A percentile compares a stretch with the other conserved stretches of the same genome.
Evolutionary conservation across 805 yeast genomes (phyloP).

Genomic region (Teunomyces barrocoloradensis): DNA sequence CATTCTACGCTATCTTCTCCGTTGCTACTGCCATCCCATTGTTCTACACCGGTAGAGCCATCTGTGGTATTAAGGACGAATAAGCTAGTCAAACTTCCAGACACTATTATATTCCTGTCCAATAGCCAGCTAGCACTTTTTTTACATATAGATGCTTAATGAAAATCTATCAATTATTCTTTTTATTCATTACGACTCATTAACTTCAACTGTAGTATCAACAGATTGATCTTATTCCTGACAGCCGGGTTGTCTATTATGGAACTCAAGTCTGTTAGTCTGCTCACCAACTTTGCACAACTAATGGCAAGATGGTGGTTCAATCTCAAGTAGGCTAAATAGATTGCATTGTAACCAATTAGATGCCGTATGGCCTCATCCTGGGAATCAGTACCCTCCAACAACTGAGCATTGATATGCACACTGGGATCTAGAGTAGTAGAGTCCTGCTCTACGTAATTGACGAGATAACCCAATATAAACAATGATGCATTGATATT

Average conservation of each 20-base stretch:
- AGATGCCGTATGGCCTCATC: conserved; percentile 12
- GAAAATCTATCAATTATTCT: not conserved
- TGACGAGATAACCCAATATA: conserved; percentile 14
- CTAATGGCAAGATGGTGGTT: conserved; percentile 5
- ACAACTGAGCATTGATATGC: not conserved
- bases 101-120: not conserved
- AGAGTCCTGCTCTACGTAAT: conserved; percentile 8
- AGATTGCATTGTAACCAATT: conserved; percentile 16
- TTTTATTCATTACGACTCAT: not conserved
- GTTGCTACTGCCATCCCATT: conserved; percentile 65
- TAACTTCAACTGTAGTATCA: conserved; percentile 1
- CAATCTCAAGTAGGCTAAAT: conserved; percentile 9
- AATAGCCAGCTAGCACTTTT: not conserved
- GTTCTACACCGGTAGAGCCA: conserved; percentile 70
- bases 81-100: conserved; percentile 1
- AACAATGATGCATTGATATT: conserved; percentile 8
- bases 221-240: not conserved
- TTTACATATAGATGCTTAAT: not conserved
- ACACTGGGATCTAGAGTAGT: not conserved
- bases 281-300: not conserved
- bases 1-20: conserved; percentile 74
- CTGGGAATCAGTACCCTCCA: not conserved
- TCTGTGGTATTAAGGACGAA: conserved; percentile 59
- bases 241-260: not conserved
- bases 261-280: not conserved